These are phyloP conservation scores for Taiozyma sp. DNA, from an alignment of 1,139 yeast species.

Conservation along the genomic window DNA sequence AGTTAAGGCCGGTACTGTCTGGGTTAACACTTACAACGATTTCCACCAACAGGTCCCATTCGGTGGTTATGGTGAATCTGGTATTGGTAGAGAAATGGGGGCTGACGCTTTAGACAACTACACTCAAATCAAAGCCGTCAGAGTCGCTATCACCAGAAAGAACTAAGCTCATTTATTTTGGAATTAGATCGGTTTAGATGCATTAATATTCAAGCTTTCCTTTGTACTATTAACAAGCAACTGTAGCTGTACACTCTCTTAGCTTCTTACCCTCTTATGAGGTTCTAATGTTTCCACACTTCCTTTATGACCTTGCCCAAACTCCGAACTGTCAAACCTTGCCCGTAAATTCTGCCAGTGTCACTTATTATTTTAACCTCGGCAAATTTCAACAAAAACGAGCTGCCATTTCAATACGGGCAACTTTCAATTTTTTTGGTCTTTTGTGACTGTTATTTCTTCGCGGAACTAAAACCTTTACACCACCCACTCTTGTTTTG, in stretches of 20 bases:
- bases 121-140: constrained; percentile 57
- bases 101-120: constrained; percentile 60
- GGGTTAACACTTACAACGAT: constrained; percentile 53
- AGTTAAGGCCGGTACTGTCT: constrained; percentile 59
- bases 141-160: constrained; percentile 14
- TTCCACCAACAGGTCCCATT: constrained; percentile 50
- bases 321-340: not conserved
- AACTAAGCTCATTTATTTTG: constrained; percentile 2
- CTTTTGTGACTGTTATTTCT: no score
- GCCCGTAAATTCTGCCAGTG: not conserved
- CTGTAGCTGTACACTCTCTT: not conserved
- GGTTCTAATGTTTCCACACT: no score
- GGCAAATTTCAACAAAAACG: not conserved
- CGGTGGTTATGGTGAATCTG: constrained; percentile 65
- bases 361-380: not conserved
- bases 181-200: not conserved
- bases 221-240: not conserved
- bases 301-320: no score
- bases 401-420: not conserved
- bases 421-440: not conserved
- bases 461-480: not conserved
- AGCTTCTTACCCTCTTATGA: no score
- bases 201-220: not conserved
- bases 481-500: constrained; percentile 1
- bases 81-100: constrained; percentile 75